These are phyloP conservation scores for Penicillium sp. DNA, from an alignment of 2,329 filamentous ascomycete species.

Conservation along the genomic window DNA sequence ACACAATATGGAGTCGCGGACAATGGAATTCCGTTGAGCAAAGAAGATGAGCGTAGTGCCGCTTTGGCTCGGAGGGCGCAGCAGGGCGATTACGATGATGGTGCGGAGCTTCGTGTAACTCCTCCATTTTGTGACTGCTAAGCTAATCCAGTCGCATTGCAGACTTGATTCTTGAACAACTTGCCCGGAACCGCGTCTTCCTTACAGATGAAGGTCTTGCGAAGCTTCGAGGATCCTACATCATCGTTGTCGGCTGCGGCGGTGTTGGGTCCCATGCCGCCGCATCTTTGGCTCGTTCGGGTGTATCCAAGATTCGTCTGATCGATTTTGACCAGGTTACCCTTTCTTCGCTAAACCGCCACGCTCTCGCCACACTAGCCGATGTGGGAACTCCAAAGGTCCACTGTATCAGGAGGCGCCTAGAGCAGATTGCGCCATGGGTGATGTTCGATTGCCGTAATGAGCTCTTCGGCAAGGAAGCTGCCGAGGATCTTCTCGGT, in stretches of 20 bases:
- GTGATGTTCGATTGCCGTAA: conserved; percentile 83
- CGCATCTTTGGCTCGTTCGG: conserved; percentile 83
- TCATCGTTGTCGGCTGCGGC: conserved; percentile 89
- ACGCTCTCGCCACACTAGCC: conserved; percentile 89
- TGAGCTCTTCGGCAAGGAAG: conserved; percentile 75
- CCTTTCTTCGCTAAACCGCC: conserved; percentile 89
- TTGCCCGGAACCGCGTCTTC: conserved; percentile 91
- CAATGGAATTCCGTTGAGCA: conserved; percentile 37
- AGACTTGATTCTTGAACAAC: conserved; percentile 91
- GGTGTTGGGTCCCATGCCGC: conserved; percentile 93
- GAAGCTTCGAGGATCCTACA: conserved; percentile 78
- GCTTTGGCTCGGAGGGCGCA: conserved; percentile 63
- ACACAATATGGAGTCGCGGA: conserved; percentile 54
- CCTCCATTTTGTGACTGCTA: background rate
- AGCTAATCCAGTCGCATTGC: conserved; percentile 11
- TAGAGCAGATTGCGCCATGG: conserved; percentile 91
- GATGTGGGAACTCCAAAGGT: conserved; percentile 96
- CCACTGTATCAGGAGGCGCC: conserved; percentile 73
- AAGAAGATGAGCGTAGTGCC: conserved; percentile 62
- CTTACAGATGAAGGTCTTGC: conserved; percentile 78
- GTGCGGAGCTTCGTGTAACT: conserved; percentile 36
- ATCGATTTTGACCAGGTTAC: conserved; percentile 99
- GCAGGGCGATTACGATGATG: conserved; percentile 67
- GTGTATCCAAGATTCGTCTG: conserved; percentile 82
- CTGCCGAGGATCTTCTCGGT: conserved; percentile 68